Percentiles rank a stretch among this genome's conserved stretches.
These are phyloP conservation scores for Melaleuca alternifolia DNA, from an alignment of 345 rosid species.

Conservation along the genomic window DNA sequence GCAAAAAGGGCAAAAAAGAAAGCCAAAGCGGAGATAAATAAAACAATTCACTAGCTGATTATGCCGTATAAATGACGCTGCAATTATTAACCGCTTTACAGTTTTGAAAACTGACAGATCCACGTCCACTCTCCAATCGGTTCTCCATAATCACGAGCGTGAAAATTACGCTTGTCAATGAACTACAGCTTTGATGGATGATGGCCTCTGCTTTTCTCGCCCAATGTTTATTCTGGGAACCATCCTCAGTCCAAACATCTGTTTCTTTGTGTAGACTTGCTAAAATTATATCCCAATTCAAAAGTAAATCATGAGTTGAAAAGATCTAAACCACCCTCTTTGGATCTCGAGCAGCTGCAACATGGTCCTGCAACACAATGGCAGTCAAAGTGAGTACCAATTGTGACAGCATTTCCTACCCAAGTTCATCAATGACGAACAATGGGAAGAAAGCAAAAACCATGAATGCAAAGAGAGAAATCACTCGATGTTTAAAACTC, in stretches of 20 bases:
- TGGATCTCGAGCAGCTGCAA: constrained; percentile 69
- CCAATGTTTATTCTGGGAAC: not conserved
- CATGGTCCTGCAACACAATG: constrained; percentile 52
- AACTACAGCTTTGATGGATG: not conserved
- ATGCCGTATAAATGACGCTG: not conserved
- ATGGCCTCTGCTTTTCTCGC: not conserved
- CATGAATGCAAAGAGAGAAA: not conserved
- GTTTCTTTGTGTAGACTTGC: not conserved
- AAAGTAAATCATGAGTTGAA: not conserved
- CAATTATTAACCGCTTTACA: not conserved
- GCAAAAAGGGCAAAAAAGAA: not conserved
- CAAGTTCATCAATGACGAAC: not conserved
- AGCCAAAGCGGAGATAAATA: not conserved
- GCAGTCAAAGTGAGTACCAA: not conserved
- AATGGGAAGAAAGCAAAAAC: not conserved
- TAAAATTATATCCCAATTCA: not conserved
- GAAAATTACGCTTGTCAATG: not conserved
- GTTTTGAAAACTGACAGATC: not conserved
- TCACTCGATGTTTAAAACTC: not conserved
- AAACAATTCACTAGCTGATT: not conserved
- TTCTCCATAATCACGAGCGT: not conserved
- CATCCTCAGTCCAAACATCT: not conserved
- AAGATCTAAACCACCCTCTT: constrained; percentile 35
- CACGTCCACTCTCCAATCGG: not conserved
- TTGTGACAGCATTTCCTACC: not conserved